phyloP scores from a whole-genome alignment of 2,329 filamentous ascomycete genomes.

The Ceratocystis cubensis region DNA sequence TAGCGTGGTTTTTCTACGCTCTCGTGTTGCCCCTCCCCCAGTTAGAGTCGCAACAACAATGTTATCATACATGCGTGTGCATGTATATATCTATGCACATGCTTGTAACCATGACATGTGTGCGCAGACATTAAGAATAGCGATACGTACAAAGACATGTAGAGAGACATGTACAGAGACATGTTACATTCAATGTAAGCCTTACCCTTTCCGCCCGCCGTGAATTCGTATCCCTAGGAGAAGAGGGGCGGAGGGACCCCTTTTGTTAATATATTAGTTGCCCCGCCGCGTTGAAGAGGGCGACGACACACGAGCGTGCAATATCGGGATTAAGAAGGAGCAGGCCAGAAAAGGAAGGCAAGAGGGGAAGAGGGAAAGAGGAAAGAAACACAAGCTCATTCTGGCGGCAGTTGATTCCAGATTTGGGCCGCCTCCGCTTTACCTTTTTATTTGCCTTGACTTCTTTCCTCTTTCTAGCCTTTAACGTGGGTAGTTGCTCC shows the following conservation, averaged over 20 bases:
- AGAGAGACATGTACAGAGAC: not conserved
- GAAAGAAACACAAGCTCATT: not conserved
- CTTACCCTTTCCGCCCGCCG: not conserved
- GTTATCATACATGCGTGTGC: not conserved
- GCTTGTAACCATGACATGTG: not conserved
- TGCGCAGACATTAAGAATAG: not conserved
- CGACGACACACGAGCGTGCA: not conserved
- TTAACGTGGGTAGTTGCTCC: not conserved
- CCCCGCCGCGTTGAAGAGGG: not conserved
- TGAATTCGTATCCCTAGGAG: not conserved
- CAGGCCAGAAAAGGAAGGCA: not conserved
- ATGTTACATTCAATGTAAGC: not conserved
- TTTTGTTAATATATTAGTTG: not conserved
- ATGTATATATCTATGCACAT: not conserved
- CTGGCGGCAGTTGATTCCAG: not conserved
- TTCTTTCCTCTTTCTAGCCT: not conserved
- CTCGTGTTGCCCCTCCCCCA: not conserved
- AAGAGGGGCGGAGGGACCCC: not conserved
- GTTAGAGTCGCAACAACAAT: not conserved
- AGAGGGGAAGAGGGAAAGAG: not conserved
- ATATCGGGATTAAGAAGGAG: conserved; percentile 8
- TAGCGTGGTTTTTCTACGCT: not conserved
- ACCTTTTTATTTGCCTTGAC: not conserved
- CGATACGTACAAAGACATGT: not conserved
- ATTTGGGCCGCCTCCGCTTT: not conserved